Conservation (phyloP, 768 basidiomycete genomes). For the Austroboletus festivus region DNA sequence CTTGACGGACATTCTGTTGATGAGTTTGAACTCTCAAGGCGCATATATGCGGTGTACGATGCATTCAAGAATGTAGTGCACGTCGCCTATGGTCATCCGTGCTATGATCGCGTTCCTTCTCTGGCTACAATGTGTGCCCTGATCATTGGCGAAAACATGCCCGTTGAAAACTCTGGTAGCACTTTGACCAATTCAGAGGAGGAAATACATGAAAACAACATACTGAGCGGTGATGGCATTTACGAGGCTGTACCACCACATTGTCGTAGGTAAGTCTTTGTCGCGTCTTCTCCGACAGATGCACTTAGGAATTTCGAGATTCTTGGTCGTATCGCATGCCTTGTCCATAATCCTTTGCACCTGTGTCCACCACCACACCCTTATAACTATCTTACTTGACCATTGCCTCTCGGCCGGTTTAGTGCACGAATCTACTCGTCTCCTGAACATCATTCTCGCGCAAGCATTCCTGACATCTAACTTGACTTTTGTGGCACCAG, state of each 20-base stretch:
- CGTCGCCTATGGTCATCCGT: slow-evolving; percentile 29
- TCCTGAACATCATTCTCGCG: slow-evolving; percentile 42
- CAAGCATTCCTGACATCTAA: slow-evolving; percentile 34
- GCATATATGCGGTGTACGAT: slow-evolving; percentile 52
- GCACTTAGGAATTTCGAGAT: slow-evolving; percentile 31
- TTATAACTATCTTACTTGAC: slow-evolving; percentile 49
- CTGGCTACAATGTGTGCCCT: slow-evolving; percentile 47
- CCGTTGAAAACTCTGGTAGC: slow-evolving; percentile 17
- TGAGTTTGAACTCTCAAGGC: slow-evolving; percentile 43
- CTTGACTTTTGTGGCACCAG: slow-evolving; percentile 23
- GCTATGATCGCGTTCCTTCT: slow-evolving; percentile 28
- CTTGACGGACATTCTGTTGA: slow-evolving; percentile 34
- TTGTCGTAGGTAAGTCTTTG: slow-evolving; percentile 48
- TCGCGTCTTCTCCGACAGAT: slow-evolving; percentile 9
- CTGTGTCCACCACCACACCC: slow-evolving; percentile 46
- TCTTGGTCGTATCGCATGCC: slow-evolving; percentile 51
- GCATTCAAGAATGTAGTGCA: slow-evolving; percentile 51
- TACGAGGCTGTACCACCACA: slow-evolving; percentile 53
- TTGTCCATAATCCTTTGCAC: slow-evolving; percentile 44
- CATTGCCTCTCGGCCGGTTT: slow-evolving; percentile 45
- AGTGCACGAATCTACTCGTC: slow-evolving; percentile 38
- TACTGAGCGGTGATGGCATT: slow-evolving; percentile 34
- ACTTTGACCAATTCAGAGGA: slow-evolving; percentile 17
- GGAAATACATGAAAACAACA: slow-evolving; percentile 22
- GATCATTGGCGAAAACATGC: slow-evolving; percentile 46